Evolutionary conservation across 75 land plant genomes (phyloP), one percentile per base, ranked within the genome.

Genomic region (Cryptomeria japonica): DNA sequence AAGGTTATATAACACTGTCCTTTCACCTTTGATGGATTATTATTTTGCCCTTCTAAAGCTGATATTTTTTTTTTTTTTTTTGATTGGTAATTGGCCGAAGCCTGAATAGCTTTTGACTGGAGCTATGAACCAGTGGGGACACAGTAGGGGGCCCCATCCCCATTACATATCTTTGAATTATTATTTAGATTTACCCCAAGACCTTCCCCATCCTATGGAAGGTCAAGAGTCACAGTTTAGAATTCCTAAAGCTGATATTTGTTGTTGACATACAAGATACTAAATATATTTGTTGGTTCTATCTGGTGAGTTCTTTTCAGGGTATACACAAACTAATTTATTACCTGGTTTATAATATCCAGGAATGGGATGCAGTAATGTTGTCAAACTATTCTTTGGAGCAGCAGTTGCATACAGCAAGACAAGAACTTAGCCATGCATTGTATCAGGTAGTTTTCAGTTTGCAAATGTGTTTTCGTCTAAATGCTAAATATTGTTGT

Each of bases 331-430:
- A 46, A 46, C 49, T 82, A 82, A 82, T 82, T 41, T 46, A 28
- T 82, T 44, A 19, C 12, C 42, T 8, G 42, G 42, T 82, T 25
- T 64, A 64, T 64, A 41, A 44, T 31, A 55, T 56, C 10, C 87
- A 98, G 99, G 99, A 97, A 84, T 98, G 99, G 99, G 99, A 98
- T 94, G 95, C 95, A 80, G 89, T 98, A 84, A 95, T 98, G 95
- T 90, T 98, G 80, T 96, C 99, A 28, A 97, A 96, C 89, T 98
- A 97, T 92, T 94, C 99, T 36, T 88, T 98, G 92, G 99, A 97
- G 84, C 96, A 98, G 86, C 99, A 98, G 80, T 85, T 98, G 56
- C 97, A 97, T 87, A 95, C 96, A 41, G 96, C 99, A 46, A 97
- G 99, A 49, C 99, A 98, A 91, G 99, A 98, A 86, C 95, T 98